Conservation (phyloP, 768 basidiomycete genomes). For the Lactarius hatsudake region DNA sequence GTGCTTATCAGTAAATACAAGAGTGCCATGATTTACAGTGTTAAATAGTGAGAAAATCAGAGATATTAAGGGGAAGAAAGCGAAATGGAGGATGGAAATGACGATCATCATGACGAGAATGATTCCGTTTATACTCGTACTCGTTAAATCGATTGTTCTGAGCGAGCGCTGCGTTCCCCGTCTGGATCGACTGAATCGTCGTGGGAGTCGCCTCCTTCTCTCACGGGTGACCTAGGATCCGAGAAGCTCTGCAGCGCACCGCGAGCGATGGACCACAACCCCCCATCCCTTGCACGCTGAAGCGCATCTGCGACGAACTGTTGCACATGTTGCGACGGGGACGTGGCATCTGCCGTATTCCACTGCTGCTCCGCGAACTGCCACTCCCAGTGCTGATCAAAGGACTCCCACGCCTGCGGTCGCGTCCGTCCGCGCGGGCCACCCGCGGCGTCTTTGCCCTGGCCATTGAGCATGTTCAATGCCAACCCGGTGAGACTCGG, state of each 20-base stretch:
- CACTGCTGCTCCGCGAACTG: slow-evolving; percentile 40
- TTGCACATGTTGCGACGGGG: slow-evolving; percentile 40
- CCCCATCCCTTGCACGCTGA: slow-evolving; percentile 22
- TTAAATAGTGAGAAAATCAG: slow-evolving; percentile 8
- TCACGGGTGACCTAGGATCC: neutral
- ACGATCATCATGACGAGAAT: neutral
- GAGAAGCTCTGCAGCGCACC: slow-evolving; percentile 10
- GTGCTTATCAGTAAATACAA: slow-evolving; percentile 10
- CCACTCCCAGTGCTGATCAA: slow-evolving; percentile 59
- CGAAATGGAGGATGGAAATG: neutral
- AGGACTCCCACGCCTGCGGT: slow-evolving; percentile 65
- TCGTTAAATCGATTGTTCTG: neutral
- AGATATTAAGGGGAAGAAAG: neutral
- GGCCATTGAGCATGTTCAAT: slow-evolving; percentile 32
- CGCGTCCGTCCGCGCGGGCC: slow-evolving; percentile 22
- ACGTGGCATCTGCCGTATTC: slow-evolving; percentile 29
- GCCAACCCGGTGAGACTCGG: slow-evolving; percentile 43
- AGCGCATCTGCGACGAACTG: slow-evolving; percentile 48
- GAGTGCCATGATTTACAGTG: slow-evolving; percentile 22
- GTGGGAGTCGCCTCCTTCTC: neutral
- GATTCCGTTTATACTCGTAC: neutral
- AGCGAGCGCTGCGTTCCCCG: neutral
- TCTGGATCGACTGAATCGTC: neutral
- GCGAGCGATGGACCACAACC: slow-evolving; percentile 20
- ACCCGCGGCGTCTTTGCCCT: neutral